Conservation (phyloP, 2,329 filamentous ascomycete genomes). For the Neurospora crassa region DNA sequence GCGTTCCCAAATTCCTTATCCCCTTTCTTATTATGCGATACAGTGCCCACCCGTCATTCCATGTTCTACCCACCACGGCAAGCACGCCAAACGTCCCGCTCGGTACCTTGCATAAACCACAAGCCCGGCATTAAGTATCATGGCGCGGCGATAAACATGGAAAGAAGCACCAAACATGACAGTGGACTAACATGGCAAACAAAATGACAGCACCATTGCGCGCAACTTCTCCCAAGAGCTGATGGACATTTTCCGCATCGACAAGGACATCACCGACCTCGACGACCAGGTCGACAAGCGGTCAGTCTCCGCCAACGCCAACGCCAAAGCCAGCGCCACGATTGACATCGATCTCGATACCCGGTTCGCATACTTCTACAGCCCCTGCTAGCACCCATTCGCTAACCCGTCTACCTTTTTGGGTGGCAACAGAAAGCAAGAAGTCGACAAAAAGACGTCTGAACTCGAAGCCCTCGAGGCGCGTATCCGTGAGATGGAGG, state of each 20-base stretch:
- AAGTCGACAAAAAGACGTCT: conserved; percentile 61
- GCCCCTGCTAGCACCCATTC: conserved; percentile 4
- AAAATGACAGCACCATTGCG: conserved; percentile 62
- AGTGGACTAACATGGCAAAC: conserved; percentile 9
- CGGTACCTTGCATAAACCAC: neutral
- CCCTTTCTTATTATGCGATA: conserved; percentile 40
- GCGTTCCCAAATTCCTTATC: conserved; percentile 45
- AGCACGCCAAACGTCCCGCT: neutral
- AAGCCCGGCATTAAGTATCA: neutral
- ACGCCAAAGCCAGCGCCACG: conserved; percentile 8
- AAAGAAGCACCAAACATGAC: neutral
- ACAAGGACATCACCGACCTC: conserved; percentile 37
- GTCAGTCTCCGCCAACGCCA: conserved; percentile 40
- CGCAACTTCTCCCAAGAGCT: conserved; percentile 79
- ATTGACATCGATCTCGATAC: conserved; percentile 3
- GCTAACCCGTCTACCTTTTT: conserved; percentile 4
- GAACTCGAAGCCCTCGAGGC: conserved; percentile 83
- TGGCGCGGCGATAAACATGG: neutral
- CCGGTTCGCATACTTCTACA: neutral
- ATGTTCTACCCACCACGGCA: neutral
- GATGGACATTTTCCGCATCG: conserved; percentile 82
- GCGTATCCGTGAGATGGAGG: conserved; percentile 75
- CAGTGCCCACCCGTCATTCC: neutral
- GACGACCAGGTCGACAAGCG: conserved; percentile 64
- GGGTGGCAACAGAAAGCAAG: conserved; percentile 61